phyloP scores from a whole-genome alignment of 371 early-diverging fungal genomes.

The Blakeslea trispora region DNA sequence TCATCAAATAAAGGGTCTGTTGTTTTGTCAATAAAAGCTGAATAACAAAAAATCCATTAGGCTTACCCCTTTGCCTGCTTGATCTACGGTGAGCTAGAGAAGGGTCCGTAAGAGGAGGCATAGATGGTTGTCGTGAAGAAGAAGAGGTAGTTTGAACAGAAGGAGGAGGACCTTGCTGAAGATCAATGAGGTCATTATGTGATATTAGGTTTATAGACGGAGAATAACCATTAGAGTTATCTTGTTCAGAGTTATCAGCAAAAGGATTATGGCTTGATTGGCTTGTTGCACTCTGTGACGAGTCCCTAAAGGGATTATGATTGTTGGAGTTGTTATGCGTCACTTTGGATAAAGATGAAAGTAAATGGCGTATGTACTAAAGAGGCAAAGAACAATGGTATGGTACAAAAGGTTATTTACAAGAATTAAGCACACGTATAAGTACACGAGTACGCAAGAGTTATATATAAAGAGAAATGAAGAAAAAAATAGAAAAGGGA shows the following conservation, averaged over 20 bases:
- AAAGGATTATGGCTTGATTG: constrained; percentile 28
- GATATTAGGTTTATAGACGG: constrained; percentile 17
- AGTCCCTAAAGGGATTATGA: constrained; percentile 24
- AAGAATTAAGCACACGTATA: too few species aligned
- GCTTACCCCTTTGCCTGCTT: constrained; percentile 10
- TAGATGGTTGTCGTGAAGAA: constrained; percentile 2
- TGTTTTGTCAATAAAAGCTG: neutral
- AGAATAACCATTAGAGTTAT: too few species aligned
- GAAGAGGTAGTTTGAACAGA: constrained; percentile 3
- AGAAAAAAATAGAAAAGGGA: too few species aligned
- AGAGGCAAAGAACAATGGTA: too few species aligned
- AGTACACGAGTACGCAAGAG: too few species aligned
- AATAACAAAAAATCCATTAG: too few species aligned
- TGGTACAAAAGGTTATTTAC: too few species aligned
- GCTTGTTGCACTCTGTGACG: too few species aligned
- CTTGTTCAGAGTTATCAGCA: constrained; percentile 6
- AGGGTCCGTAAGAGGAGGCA: constrained; percentile 1
- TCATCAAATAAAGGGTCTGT: constrained; percentile 7
- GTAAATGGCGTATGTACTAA: too few species aligned
- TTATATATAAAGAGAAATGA: too few species aligned
- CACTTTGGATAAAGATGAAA: constrained; percentile 18
- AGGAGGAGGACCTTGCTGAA: constrained; percentile 16
- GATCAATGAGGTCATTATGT: constrained; percentile 24
- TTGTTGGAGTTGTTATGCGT: constrained; percentile 10
- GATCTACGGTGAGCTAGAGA: constrained; percentile 8